These are phyloP conservation scores for Leccinum sublutescens DNA, from an alignment of 768 basidiomycete species.

Conservation along the genomic window DNA sequence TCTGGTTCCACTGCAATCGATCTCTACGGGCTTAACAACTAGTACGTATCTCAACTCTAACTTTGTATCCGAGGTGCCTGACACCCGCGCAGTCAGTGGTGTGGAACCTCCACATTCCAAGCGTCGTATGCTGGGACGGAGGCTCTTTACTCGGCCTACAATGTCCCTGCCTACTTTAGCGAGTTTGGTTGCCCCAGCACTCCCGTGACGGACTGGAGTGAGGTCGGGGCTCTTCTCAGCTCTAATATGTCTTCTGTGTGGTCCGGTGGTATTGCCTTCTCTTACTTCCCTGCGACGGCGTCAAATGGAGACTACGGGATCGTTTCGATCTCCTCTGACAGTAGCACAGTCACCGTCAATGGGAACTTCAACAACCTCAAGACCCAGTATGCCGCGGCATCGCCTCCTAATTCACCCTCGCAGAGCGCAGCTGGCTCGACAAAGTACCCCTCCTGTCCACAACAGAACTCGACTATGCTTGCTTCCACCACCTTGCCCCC, in stretches of 20 bases:
- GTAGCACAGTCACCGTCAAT: slow-evolving; percentile 61
- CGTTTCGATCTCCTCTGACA: slow-evolving; percentile 70
- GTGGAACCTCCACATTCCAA: slow-evolving; percentile 63
- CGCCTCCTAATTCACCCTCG: slow-evolving; percentile 63
- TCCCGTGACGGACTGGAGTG: slow-evolving; percentile 72
- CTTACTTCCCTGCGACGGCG: slow-evolving; percentile 83
- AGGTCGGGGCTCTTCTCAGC: slow-evolving; percentile 71
- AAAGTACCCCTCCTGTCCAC: slow-evolving; percentile 60
- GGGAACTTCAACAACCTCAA: slow-evolving; percentile 68
- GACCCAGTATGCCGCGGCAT: slow-evolving; percentile 56
- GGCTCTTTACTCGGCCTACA: slow-evolving; percentile 57
- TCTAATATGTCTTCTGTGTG: slow-evolving; percentile 72
- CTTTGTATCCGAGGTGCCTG: neutral
- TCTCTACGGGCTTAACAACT: slow-evolving; percentile 84
- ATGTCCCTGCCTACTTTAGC: slow-evolving; percentile 86
- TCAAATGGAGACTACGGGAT: slow-evolving; percentile 79
- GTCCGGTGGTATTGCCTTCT: slow-evolving; percentile 88
- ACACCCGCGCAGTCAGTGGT: slow-evolving; percentile 64
- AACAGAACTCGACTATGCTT: slow-evolving; percentile 54
- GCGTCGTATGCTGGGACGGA: slow-evolving; percentile 56
- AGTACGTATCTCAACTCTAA: slow-evolving; percentile 46
- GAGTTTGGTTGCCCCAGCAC: slow-evolving; percentile 77
- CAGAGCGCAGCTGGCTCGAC: slow-evolving; percentile 50
- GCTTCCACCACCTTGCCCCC: slow-evolving; percentile 74
- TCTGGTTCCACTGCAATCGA: slow-evolving; percentile 70